Conservation (phyloP, 2,329 filamentous ascomycete genomes). For the Bipolaris cookei region DNA sequence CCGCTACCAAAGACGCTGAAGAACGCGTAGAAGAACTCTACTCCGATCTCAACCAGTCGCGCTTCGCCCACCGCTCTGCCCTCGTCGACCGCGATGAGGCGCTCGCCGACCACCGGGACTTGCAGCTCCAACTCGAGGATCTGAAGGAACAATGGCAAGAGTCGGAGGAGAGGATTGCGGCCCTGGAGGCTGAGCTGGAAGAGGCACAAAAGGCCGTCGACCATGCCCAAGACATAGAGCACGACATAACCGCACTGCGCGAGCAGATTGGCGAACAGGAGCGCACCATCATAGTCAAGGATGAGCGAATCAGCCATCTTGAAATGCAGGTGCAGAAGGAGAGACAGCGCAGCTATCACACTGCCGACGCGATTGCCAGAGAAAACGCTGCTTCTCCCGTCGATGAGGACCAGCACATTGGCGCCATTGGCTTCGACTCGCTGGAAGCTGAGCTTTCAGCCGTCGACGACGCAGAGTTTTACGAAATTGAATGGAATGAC, state of each 20-base stretch:
- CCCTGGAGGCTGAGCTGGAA: slow-evolving; percentile 22
- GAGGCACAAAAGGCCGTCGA: slow-evolving; percentile 9
- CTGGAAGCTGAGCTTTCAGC: slow-evolving; percentile 25
- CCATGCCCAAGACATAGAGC: slow-evolving; percentile 14
- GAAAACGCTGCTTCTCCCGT: slow-evolving; percentile 21
- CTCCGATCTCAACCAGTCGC: slow-evolving; percentile 1
- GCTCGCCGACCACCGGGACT: slow-evolving; percentile 5
- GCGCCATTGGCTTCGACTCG: slow-evolving; percentile 13
- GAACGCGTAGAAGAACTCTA: slow-evolving; percentile 1
- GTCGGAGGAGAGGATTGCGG: slow-evolving; percentile 7
- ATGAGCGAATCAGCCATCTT: slow-evolving; percentile 33
- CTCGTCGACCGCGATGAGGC: slow-evolving; percentile 3
- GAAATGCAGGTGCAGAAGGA: slow-evolving; percentile 31
- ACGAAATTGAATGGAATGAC: slow-evolving; percentile 16
- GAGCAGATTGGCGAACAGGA: slow-evolving; percentile 16
- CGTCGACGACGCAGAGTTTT: slow-evolving; percentile 12
- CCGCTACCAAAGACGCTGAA: slow-evolving; percentile 2
- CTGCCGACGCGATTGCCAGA: slow-evolving; percentile 16
- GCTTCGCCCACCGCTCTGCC: slow-evolving; percentile 1
- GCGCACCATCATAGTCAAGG: slow-evolving; percentile 29
- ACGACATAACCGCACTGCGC: slow-evolving; percentile 21
- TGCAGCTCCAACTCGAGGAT: slow-evolving; percentile 17
- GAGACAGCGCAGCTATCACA: slow-evolving; percentile 14
- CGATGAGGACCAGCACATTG: slow-evolving; percentile 11
- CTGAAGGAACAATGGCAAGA: slow-evolving; percentile 20